Evolutionary conservation across 306 rosid species (phyloP), one percentile per base, ranked within the genome.

Genomic region (Benincasa hispida): DNA sequence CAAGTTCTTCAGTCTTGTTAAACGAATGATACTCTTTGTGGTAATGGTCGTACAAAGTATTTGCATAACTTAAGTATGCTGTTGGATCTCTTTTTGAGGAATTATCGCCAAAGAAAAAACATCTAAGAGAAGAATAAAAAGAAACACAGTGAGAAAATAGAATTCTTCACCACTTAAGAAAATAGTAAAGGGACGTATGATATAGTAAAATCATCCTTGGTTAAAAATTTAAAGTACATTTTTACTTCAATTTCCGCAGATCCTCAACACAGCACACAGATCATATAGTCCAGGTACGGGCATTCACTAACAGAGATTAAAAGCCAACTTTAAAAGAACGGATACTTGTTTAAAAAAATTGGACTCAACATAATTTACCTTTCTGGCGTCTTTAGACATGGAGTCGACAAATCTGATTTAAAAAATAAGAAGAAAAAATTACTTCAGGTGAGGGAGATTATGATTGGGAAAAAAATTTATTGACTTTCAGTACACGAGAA

Each of bases 61-160:
- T 83, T 70, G 84, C 74, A 42, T 84, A 85, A 65, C 74, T 85
- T 81, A 89, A 82, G 85, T 90, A 90, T 18, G 78, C 69, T 42
- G 80, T 81, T 8, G 98, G 95, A 83, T 90, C 91, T 78, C 88
- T 82, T 84, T 87, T 91, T 2, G 91, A 90, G 55, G 97, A 90
- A 81, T 83, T 72, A 24, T 94, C 98, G 19, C 98, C 98, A 69
- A 91, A 94, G 91, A 87, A 94, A 86, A 88, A 86, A 81, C 89
- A 82, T 81, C 98, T 94, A 86, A 34, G 47, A 77, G 72, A 62
- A 25, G 28, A 75, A 54, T 25, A 18, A 14, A 77, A 82, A 57
- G 1, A 39, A 41, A 12, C 18, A 58, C 39, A 30, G 68, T 61
- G 41, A 61, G 68, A 70, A 70, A 70, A 47, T 8, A 25, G 41